A percentile compares a stretch with the other conserved stretches of the same genome.
Evolutionary conservation across 2,329 filamentous ascomycete genomes (phyloP).

Genomic region (Colletotrichum somersetense): DNA sequence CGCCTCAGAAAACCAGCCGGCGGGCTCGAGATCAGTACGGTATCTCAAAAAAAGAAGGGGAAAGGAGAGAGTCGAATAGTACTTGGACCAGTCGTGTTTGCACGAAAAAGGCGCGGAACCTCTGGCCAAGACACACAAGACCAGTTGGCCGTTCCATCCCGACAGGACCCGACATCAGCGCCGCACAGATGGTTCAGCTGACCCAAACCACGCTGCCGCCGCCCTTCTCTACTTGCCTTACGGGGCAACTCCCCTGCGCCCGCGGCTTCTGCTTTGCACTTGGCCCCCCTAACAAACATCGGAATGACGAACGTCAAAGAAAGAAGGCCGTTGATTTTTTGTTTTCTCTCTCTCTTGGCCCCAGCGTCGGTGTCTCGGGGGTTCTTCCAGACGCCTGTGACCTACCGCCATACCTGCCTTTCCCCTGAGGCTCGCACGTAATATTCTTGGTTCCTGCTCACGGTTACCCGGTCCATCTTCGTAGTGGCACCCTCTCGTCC

Average conservation of each 20-base stretch:
- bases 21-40: neutral
- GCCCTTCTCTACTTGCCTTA: neutral
- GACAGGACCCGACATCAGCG: slow-evolving; percentile 31
- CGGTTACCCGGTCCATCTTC: slow-evolving; percentile 38
- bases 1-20: neutral
- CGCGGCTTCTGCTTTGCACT: slow-evolving; percentile 24
- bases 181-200: slow-evolving; percentile 31
- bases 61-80: neutral
- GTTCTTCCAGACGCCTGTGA: slow-evolving; percentile 8
- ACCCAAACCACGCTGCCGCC: neutral
- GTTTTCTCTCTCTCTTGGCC: neutral
- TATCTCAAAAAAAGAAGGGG: neutral
- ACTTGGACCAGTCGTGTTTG: slow-evolving; percentile 17
- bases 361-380: slow-evolving; percentile 26
- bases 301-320: neutral
- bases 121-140: neutral
- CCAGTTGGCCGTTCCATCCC: slow-evolving; percentile 17
- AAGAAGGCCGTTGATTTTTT: neutral
- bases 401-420: neutral
- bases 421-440: slow-evolving; percentile 8
- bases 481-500: slow-evolving; percentile 17
- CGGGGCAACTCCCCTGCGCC: neutral
- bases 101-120: slow-evolving; percentile 36
- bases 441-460: neutral
- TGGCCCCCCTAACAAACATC: neutral